Evolutionary conservation across 2,329 filamentous ascomycete genomes (phyloP).

Genomic region (Paraphaeosphaeria sporulosa): DNA sequence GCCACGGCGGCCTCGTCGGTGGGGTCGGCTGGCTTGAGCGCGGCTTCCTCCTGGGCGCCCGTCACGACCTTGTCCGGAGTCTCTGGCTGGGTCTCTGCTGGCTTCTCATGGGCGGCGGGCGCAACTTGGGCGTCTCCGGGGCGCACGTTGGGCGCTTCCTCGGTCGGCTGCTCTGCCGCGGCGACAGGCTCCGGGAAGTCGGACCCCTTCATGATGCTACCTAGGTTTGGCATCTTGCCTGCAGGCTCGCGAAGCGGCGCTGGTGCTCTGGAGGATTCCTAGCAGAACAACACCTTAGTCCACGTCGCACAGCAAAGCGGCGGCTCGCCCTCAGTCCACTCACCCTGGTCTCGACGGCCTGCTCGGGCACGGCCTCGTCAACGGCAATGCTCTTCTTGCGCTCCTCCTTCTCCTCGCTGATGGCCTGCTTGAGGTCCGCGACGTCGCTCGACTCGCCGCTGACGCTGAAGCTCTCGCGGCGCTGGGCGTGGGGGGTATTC

Average conservation of each 20-base stretch:
- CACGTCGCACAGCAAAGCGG: background rate
- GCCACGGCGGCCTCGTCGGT: constrained; percentile 50
- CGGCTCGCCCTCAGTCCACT: background rate
- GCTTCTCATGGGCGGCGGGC: constrained; percentile 2
- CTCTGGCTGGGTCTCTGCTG: constrained; percentile 20
- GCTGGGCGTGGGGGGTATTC: constrained; percentile 43
- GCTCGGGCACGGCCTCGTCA: constrained; percentile 52
- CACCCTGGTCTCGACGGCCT: constrained; percentile 49
- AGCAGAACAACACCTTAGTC: background rate
- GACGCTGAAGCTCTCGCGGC: constrained; percentile 53
- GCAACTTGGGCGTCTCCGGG: constrained; percentile 4
- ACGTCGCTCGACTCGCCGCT: constrained; percentile 45
- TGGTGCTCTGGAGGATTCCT: constrained; percentile 45
- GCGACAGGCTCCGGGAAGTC: constrained; percentile 40
- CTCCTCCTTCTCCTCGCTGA: constrained; percentile 51
- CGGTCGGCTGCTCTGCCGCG: constrained; percentile 12
- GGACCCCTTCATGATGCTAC: constrained; percentile 47
- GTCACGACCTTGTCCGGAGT: constrained; percentile 56
- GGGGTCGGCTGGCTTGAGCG: constrained; percentile 51
- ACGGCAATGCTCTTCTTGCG: constrained; percentile 47
- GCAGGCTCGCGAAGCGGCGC: constrained; percentile 38
- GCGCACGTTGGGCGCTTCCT: constrained; percentile 3
- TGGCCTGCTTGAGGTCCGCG: constrained; percentile 49
- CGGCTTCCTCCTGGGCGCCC: constrained; percentile 51
- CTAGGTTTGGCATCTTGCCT: constrained; percentile 41